These are phyloP conservation scores for Chaetomiaceae sp. DNA, from an alignment of 2,329 filamentous ascomycete species.

Conservation along the genomic window DNA sequence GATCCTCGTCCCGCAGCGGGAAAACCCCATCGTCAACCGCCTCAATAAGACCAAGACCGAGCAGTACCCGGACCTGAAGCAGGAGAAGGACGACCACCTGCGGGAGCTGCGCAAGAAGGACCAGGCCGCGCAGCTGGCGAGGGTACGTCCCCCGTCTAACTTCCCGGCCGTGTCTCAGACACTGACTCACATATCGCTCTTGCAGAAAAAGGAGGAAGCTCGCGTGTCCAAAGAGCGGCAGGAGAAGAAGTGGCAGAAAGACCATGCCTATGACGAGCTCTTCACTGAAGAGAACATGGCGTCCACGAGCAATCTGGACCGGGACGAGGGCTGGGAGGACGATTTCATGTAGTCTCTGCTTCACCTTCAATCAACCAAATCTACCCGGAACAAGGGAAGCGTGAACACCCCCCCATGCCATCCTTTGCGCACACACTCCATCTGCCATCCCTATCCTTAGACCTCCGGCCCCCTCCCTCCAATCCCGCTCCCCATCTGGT, in stretches of 20 bases:
- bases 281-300: constrained; percentile 78
- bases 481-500: constrained; percentile 50
- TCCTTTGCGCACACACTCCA: background rate
- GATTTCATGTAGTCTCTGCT: constrained; percentile 71
- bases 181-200: constrained; percentile 1
- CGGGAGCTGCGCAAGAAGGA: constrained; percentile 68
- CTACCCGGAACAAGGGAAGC: constrained; percentile 25
- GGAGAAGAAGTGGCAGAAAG: constrained; percentile 88
- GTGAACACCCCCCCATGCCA: background rate
- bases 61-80: constrained; percentile 73
- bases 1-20: constrained; percentile 69
- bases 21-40: constrained; percentile 92
- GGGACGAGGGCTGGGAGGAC: constrained; percentile 70
- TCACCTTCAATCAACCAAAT: background rate
- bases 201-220: constrained; percentile 69
- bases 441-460: too few species aligned
- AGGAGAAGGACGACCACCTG: constrained; percentile 73
- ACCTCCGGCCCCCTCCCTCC: constrained; percentile 33
- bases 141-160: constrained; percentile 41
- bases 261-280: constrained; percentile 95
- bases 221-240: constrained; percentile 70
- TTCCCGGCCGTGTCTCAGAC: background rate
- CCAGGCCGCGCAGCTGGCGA: constrained; percentile 52
- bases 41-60: constrained; percentile 95
- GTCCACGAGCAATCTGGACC: constrained; percentile 76